These are phyloP conservation scores for Prunus kanzakura DNA, from an alignment of 306 rosid species.

Conservation along the genomic window DNA sequence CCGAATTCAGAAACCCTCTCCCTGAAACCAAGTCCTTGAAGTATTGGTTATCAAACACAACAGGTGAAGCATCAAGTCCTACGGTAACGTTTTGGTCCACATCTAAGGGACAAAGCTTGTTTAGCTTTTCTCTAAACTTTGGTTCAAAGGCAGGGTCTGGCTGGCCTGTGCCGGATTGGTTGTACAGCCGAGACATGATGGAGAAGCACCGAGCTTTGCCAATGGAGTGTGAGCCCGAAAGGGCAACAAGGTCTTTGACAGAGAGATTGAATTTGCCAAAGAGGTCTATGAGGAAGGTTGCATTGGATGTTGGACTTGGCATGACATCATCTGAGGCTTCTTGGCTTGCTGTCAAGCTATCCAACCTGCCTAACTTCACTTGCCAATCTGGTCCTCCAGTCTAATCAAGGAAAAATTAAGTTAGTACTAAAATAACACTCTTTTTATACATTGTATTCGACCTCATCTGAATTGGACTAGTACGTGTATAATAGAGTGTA, in stretches of 20 bases:
- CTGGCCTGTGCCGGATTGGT: slow-evolving; percentile 65
- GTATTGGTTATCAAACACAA: slow-evolving; percentile 72
- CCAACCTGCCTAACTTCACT: slow-evolving; percentile 81
- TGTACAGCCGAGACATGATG: slow-evolving; percentile 84
- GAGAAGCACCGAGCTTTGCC: slow-evolving; percentile 92
- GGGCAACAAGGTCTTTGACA: slow-evolving; percentile 73
- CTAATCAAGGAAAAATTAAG: slow-evolving; percentile 30
- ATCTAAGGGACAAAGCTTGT: slow-evolving; percentile 52
- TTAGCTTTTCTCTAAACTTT: slow-evolving; percentile 41
- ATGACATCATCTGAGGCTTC: slow-evolving; percentile 64
- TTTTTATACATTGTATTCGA: background rate
- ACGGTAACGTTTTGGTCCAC: slow-evolving; percentile 81
- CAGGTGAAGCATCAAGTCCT: slow-evolving; percentile 73
- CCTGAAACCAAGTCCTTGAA: slow-evolving; percentile 83
- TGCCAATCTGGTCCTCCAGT: slow-evolving; percentile 93
- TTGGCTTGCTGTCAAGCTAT: slow-evolving; percentile 68
- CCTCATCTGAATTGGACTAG: background rate
- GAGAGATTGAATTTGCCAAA: slow-evolving; percentile 46
- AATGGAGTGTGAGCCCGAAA: slow-evolving; percentile 88
- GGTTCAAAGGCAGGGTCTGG: slow-evolving; percentile 80
- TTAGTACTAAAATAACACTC: background rate
- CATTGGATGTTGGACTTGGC: slow-evolving; percentile 95
- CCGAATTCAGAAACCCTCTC: slow-evolving; percentile 85
- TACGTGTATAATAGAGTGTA: too few species aligned
- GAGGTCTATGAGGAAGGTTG: slow-evolving; percentile 57